Evolutionary conservation across 2,329 filamentous ascomycete genomes (phyloP).

Genomic region (Aspergillus glaucus): DNA sequence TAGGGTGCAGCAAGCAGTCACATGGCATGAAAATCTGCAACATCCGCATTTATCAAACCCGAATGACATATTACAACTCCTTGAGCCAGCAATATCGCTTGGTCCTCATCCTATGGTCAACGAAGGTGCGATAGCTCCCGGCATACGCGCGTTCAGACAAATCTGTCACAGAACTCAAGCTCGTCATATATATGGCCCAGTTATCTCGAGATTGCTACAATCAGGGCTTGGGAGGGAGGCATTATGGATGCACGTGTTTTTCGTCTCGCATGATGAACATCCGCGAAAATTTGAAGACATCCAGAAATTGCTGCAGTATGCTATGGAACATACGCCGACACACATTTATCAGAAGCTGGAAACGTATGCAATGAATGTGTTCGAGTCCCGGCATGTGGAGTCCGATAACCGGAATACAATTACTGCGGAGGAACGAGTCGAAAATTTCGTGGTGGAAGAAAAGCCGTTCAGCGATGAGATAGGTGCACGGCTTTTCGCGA

Average conservation of each 20-base stretch:
- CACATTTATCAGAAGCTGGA: constrained; percentile 19
- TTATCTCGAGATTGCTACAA: constrained; percentile 38
- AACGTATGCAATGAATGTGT: constrained; percentile 15
- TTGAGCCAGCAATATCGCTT: constrained; percentile 21
- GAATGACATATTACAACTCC: constrained; percentile 24
- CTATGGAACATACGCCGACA: constrained; percentile 25
- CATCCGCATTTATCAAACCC: constrained; percentile 23
- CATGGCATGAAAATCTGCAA: constrained; percentile 35
- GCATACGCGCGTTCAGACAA: constrained; percentile 31
- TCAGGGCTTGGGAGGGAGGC: constrained; percentile 34
- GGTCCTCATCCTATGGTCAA: constrained; percentile 12
- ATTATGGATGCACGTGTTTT: constrained; percentile 42
- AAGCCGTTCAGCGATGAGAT: constrained; percentile 61
- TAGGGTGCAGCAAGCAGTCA: constrained; percentile 23
- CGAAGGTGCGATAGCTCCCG: constrained; percentile 11
- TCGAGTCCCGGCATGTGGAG: constrained; percentile 4
- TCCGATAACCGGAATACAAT: constrained; percentile 8
- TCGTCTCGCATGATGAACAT: constrained; percentile 37
- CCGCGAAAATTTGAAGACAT: constrained; percentile 34
- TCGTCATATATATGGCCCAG: constrained; percentile 38
- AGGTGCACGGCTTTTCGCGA: constrained; percentile 76
- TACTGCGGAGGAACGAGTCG: background rate
- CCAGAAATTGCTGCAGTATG: constrained; percentile 35
- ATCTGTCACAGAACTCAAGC: constrained; percentile 36
- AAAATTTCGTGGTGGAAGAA: constrained; percentile 12